Base-by-base conservation (phyloP, 352 stramenopile species). In the Globisporangium spinosum region DNA sequence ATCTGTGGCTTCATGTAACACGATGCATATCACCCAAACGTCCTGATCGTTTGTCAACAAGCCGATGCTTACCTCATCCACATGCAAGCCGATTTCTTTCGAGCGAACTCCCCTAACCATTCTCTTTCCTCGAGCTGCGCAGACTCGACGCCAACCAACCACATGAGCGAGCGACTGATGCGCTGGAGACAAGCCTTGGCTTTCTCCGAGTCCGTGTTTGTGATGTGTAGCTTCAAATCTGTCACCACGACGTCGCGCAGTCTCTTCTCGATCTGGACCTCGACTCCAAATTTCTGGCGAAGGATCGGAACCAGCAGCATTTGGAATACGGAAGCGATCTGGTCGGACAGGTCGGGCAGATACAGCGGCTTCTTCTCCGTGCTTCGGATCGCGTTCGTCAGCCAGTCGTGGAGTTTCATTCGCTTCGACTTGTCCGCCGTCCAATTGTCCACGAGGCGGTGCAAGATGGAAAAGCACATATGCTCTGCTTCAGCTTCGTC, bases 351-450 rank as follows among this genome's bases (percentile, higher is more conserved):
- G 9, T 89, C 78, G 15, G 82, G 75, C 13, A 92, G 51, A 65
- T 89, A 86, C 13, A 92, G 74, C 7, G 83, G 76, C 56, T 70
- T 71, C 38, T 78, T 82, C 8, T 82, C 83, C 13, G 82, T 90
- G 27, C 72, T 65, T 9, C 79, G 80, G 20, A 90, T 85, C 8
- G 80, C 77, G 32, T 87, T 89, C n/a, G 72, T 89, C 22, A 91
- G 74, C 82, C 83, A 91, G 73, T 91, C 83, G 51, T 89, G 77
- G 17, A 91, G 68, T 32, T 74, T 62, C 83, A 91, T 91, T 23
- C 80, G 69, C 69, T 91, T 90, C n/a, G 82, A 72, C 32, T 86
- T 88, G 71, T 91, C 83, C 20, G 76, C 79, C 17, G 83, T 89
- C 82, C 83, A 90, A 67, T 66, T 89, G 63, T 87, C 80, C 45